Base-by-base conservation (phyloP, 2,329 filamentous ascomycete species). In the Parascedosporium putredinis region DNA sequence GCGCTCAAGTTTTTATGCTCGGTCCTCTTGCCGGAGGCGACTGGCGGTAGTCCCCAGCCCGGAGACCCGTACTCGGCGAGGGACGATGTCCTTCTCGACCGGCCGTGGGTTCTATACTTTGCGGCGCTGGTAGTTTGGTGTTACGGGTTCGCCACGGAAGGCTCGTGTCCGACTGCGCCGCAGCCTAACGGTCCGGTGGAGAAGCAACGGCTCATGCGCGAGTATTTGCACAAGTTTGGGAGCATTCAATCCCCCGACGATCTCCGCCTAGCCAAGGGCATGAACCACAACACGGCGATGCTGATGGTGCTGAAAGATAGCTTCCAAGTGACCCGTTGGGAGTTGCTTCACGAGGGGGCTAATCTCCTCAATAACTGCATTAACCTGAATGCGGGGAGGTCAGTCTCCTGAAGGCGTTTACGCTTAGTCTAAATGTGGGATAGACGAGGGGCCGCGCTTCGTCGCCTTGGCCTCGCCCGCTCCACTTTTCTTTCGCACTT, bases 101-200 rank as follows among this genome's bases (percentile, higher is more conserved):
- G 93, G 14, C 88, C 91, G 0, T 98, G 93, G 91, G 89, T 96
- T 9, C 72, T 97, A 47, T 98, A 96, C 66, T 94, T 95, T 61
- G 88, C 93, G 1, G 83, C 84, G 0, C 74, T 98, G 12, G 88
- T 96, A 20, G 86, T 97, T 1, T 98, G 93, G 93, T 88, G 83
- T 53, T 98, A 97, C 59, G 91, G 90, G 2, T 96, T 83, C 62
- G 89, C 91, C 0, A 71, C 95, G 18, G 93, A 97, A 57, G 93
- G 93, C 0, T 78, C 88, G 0, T 79, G 86, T 51, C 69, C 74
- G 5, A 67, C 65, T 3, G 60, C 67, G 47, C 74, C 67, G 57
- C 67, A 69, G 18, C 79, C 86, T 50, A 65, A 63, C 33, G 83
- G 73, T 1, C 73, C 74, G 45, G 76, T 81, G 12, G 83, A 87